Percentiles rank a stretch among this genome's conserved stretches.
Conservation (phyloP, 2,329 filamentous ascomycete species). For the Alternaria arborescens region DNA sequence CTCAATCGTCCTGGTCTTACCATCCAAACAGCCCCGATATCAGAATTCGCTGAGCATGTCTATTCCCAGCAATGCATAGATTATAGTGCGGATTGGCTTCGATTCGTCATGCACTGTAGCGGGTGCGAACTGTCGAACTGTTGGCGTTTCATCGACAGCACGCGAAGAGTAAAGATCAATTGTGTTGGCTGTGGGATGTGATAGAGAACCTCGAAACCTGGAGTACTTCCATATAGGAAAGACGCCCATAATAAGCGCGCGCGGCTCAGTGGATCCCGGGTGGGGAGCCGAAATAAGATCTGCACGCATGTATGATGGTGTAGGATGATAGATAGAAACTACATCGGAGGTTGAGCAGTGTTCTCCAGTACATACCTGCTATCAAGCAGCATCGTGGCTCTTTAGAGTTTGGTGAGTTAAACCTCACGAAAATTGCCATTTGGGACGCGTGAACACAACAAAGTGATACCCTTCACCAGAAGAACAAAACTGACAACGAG, state of each 20-base stretch:
- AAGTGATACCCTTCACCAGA: not conserved
- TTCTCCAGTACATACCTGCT: not conserved
- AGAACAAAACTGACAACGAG: not conserved
- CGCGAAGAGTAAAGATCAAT: not conserved
- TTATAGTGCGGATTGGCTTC: conserved; percentile 11
- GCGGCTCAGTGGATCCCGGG: not conserved
- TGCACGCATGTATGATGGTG: not conserved
- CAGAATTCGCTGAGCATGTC: not conserved
- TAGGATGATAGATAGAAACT: not conserved
- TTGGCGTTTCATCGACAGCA: conserved; percentile 19
- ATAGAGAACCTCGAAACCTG: not conserved
- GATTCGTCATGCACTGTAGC: conserved; percentile 11
- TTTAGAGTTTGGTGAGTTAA: not conserved
- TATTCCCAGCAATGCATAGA: conserved; percentile 8
- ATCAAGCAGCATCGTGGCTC: not conserved
- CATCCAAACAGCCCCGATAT: not conserved
- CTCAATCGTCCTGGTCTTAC: conserved; percentile 7
- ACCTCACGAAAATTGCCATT: not conserved
- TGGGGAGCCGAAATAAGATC: not conserved
- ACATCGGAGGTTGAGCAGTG: not conserved
- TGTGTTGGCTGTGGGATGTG: not conserved
- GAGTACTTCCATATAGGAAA: not conserved
- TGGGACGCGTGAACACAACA: not conserved
- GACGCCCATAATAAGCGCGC: not conserved
- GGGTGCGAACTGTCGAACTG: conserved; percentile 11